Evolutionary conservation across 441 rosid species (phyloP), one percentile per base, ranked within the genome.

Genomic region (Dalechampia spathulata): DNA sequence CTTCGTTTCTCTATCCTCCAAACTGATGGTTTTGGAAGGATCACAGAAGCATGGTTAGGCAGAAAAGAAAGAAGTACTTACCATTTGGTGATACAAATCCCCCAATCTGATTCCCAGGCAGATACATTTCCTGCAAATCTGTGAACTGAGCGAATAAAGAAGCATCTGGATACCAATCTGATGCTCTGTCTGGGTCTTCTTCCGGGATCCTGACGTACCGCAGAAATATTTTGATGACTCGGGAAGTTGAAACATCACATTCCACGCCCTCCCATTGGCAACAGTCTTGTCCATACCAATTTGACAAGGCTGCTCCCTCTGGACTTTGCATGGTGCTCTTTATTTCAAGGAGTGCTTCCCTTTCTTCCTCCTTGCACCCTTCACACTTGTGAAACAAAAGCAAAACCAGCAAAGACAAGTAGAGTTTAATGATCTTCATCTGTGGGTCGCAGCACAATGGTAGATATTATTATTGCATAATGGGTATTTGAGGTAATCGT

Each of bases 351-450:
- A 55, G 60, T 19, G 60, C 50, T n/a, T 55, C 60, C 22, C 60
- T 55, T 43, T 55, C 60, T 41, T 41, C 60, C 14, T 55, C 49
- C 40, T 11, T 26, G 49, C 49, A 55, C 60, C 60, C 60, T 30
- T 42, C 34, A 42, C 49, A 26, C 11, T 30, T 42, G 42, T n/a
- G 6, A 17, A 27, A 12, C 15, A 42, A 30, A 7, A 41, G 17
- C 11, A 55, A n/a, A 12, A 16, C 16, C 12, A 34, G 2, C 38
- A 34, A 9, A 34, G 11, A 7, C 38, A 15, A 42, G 38, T 17
- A 17, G 27, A 55, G 27, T 11, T 16, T 26, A 5, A 41, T 15
- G 17, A 16, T 25, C 49, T 37, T 55, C 59, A 41, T 41, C n/a
- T n/a, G n/a, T n/a, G n/a, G n/a, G n/a, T n/a, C n/a, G n/a, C n/a